A percentile compares a stretch with the other conserved stretches of the same genome.
Evolutionary conservation across 2,329 filamentous ascomycete genomes (phyloP).

Genomic region (Clarireedia monteithiana): DNA sequence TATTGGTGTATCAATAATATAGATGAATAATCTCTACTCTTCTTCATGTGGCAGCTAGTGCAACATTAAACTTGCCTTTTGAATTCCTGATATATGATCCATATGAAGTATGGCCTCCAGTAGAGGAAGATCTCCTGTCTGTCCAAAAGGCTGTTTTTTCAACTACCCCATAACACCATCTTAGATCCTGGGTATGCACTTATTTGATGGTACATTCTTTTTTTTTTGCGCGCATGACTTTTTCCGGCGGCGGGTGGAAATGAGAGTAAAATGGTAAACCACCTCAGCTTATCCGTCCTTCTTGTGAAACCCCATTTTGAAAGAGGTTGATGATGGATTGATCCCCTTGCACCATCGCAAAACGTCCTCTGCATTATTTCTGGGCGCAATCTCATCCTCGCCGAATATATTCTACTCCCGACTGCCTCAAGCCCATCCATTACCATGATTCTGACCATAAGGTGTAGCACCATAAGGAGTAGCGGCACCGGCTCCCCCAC

Average conservation of each 20-base stretch:
- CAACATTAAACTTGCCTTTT: too few relatives aligned
- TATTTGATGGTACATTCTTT: background rate
- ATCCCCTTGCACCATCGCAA: too few relatives aligned
- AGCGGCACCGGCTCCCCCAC: slow-evolving; percentile 44
- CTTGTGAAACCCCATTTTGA: too few relatives aligned
- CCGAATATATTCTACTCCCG: background rate
- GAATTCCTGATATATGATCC: too few relatives aligned
- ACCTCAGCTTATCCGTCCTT: too few relatives aligned
- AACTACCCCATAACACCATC: background rate
- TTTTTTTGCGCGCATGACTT: background rate
- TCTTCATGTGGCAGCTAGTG: too few relatives aligned
- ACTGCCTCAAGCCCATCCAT: slow-evolving; percentile 21
- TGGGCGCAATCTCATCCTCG: background rate
- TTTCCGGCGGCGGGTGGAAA: background rate
- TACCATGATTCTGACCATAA: slow-evolving; percentile 37
- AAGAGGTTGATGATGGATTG: too few relatives aligned
- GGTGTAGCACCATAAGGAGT: slow-evolving; percentile 54
- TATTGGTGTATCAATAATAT: too few relatives aligned
- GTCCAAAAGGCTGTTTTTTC: background rate
- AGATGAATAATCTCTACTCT: too few relatives aligned
- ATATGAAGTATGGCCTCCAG: too few relatives aligned
- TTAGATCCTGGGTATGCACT: background rate
- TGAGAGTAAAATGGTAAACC: background rate
- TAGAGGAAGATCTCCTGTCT: background rate
- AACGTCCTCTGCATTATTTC: too few relatives aligned